Evolutionary conservation across 345 rosid species (phyloP), one percentile per base, ranked within the genome.

Genomic region (thale cress (Arabidopsis thaliana)): DNA sequence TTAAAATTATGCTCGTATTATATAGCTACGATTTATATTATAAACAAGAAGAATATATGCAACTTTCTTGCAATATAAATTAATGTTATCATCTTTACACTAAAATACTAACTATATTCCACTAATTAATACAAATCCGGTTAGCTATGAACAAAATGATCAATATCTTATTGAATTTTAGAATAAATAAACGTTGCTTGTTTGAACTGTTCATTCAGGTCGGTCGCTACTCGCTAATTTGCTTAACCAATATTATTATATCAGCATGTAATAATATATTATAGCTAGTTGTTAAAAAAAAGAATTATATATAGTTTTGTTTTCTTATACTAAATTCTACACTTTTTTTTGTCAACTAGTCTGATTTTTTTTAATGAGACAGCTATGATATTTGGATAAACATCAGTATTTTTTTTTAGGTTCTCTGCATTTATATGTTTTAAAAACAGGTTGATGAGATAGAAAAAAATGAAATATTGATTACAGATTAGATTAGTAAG

Each of bases 361-460:
- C 22, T 50, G 44, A 32, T 41, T 5, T 32, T 59, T 49, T 41
- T 22, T 14, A 68, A 68, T 23, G 69, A 51, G 74, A 51, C 74
- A 69, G 79, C 73, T 67, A 50, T 50, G 68, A 28, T 41, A 67
- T 41, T n/a, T 59, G 56, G 69, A 75, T 75, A 75, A 51, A 68
- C 56, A 50, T 68, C 37, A 50, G 14, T 48, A 6, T 14, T 20
- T 28, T 34, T 34, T 46, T 11, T 55, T 10, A 11, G 34, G 37
- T 25, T 36, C 13, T 3, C 32, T 28, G 32, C 32, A 28, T 28
- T 28, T 28, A 28, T 28, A 28, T 28, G 32, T 28, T 28, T 67
- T 16, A 44, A 33, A 4, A 30, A 71, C 38, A 59, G 33, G 36
- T 45, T 58, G 56, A 22, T 44, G 45, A 1, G 13, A n/a, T 8